phyloP scores from a whole-genome alignment of 768 basidiomycete species.

The Xerocomellus intermedius region DNA sequence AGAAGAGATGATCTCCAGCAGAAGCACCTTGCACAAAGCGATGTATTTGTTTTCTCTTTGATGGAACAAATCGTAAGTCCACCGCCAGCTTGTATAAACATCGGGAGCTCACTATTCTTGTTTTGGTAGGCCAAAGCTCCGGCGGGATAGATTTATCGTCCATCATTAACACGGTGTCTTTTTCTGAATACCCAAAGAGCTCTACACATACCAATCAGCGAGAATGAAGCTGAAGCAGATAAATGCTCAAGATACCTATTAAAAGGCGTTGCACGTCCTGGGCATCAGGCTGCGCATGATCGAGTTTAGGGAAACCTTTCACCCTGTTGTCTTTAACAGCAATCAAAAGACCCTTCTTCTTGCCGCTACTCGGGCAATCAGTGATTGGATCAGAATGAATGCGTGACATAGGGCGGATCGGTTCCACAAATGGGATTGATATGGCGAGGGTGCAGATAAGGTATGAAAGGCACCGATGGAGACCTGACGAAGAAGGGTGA shows the following conservation, averaged over 20 bases:
- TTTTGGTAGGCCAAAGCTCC: conserved; percentile 39
- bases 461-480: neutral
- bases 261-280: conserved; percentile 13
- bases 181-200: conserved; percentile 36
- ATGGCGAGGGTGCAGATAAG: conserved; percentile 10
- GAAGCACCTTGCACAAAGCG: conserved; percentile 43
- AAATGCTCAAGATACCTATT: conserved; percentile 17
- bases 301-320: neutral
- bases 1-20: conserved; percentile 52
- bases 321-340: conserved; percentile 12
- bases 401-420: conserved; percentile 5
- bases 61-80: neutral
- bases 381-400: neutral
- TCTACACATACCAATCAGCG: conserved; percentile 24
- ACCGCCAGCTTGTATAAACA: neutral
- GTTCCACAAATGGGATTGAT: neutral
- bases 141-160: conserved; percentile 31
- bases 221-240: neutral
- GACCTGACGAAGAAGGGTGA: neutral
- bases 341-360: conserved; percentile 26
- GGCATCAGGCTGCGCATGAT: conserved; percentile 18
- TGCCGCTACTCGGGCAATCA: neutral
- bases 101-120: conserved; percentile 41
- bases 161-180: conserved; percentile 44
- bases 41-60: conserved; percentile 42